Percentiles rank a stretch among this genome's conserved stretches.
Conservation (phyloP, 495 filamentous ascomycete species). For the Penicillium roqueforti region DNA sequence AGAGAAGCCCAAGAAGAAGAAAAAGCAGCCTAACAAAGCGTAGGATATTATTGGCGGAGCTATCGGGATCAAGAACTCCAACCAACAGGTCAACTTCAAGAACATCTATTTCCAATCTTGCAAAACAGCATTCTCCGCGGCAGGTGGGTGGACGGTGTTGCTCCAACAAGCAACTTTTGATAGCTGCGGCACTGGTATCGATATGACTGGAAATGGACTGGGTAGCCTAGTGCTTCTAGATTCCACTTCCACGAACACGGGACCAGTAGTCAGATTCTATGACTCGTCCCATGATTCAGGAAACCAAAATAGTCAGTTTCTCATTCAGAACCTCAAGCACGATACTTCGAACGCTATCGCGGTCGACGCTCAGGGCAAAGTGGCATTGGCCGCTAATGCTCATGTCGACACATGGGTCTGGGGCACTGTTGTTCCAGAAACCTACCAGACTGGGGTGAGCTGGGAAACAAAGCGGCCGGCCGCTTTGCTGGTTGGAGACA, state of each 20-base stretch:
- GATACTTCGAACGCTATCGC: slow-evolving; percentile 28
- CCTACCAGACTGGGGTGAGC: slow-evolving; percentile 25
- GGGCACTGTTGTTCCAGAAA: slow-evolving; percentile 32
- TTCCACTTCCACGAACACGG: slow-evolving; percentile 43
- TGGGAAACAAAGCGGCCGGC: slow-evolving; percentile 21
- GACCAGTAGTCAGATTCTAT: slow-evolving; percentile 46
- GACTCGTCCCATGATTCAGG: slow-evolving; percentile 37
- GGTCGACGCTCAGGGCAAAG: slow-evolving; percentile 26
- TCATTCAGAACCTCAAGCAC: slow-evolving; percentile 36
- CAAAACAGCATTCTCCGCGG: slow-evolving; percentile 34
- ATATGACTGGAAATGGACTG: slow-evolving; percentile 32
- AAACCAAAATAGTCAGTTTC: slow-evolving; percentile 31
- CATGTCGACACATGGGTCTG: slow-evolving; percentile 42
- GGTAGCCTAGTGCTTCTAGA: slow-evolving; percentile 52
- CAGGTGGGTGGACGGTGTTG: slow-evolving; percentile 39
- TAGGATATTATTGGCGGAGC: slow-evolving; percentile 48
- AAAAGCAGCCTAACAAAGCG: slow-evolving; percentile 5
- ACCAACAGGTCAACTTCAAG: slow-evolving; percentile 53
- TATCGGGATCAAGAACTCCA: slow-evolving; percentile 44
- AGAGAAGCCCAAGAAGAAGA: neutral
- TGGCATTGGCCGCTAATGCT: slow-evolving; percentile 46
- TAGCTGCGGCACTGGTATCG: slow-evolving; percentile 29
- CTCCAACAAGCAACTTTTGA: slow-evolving; percentile 37
- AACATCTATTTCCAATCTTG: slow-evolving; percentile 41
- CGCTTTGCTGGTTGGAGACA: slow-evolving; percentile 20